Percentiles rank a stretch among this genome's conserved stretches.
These are phyloP conservation scores for Phialophora macrospora DNA, from an alignment of 2,329 filamentous ascomycete genomes.

Conservation along the genomic window DNA sequence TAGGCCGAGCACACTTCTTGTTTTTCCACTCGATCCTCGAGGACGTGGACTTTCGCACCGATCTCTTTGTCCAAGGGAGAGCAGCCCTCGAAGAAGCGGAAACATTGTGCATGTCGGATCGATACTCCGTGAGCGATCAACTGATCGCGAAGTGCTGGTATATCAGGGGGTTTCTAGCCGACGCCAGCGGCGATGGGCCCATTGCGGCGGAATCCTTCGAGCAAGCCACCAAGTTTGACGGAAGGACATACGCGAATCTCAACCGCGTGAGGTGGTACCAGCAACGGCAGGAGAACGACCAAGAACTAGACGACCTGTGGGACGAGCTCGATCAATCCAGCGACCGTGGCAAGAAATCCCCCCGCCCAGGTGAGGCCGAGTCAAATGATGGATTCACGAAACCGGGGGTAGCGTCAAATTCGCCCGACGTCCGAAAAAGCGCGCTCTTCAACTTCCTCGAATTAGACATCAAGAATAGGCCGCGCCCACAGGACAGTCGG, in stretches of 20 bases:
- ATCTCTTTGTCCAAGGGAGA: not conserved
- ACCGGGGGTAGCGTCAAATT: not conserved
- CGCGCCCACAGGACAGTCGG: not conserved
- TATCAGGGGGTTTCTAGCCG: slow-evolving; percentile 22
- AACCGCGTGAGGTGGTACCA: slow-evolving; percentile 20
- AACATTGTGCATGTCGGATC: slow-evolving; percentile 12
- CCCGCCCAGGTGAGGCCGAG: not conserved
- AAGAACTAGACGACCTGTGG: not conserved
- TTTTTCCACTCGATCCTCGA: slow-evolving; percentile 19
- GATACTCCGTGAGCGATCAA: slow-evolving; percentile 3
- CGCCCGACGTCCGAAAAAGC: not conserved
- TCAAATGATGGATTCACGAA: not conserved
- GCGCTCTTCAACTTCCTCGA: not conserved
- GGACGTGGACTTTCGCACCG: not conserved
- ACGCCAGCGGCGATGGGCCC: slow-evolving; percentile 13
- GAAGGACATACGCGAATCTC: slow-evolving; percentile 6
- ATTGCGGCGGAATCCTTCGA: slow-evolving; percentile 17
- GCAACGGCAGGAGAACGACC: not conserved
- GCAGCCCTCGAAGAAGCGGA: slow-evolving; percentile 20
- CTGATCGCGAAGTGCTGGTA: slow-evolving; percentile 28
- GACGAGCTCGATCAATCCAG: not conserved
- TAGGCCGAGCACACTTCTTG: slow-evolving; percentile 27
- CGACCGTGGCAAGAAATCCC: not conserved
- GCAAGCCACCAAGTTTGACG: slow-evolving; percentile 22
- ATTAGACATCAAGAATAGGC: not conserved